phyloP scores from a whole-genome alignment of 2,329 filamentous ascomycete species.

The Aspergillus fructus region DNA sequence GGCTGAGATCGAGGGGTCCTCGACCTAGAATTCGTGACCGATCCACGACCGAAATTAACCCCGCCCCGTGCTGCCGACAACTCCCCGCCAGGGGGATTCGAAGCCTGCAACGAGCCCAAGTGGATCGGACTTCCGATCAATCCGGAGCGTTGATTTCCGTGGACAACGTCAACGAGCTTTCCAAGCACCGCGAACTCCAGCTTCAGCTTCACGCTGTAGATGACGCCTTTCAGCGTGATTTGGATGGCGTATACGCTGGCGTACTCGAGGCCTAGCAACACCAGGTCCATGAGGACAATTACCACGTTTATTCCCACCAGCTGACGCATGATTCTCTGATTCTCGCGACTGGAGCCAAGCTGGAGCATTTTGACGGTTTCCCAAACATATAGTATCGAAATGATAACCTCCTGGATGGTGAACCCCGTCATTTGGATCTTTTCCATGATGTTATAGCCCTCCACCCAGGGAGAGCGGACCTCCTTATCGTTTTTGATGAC shows the following conservation, averaged over 20 bases:
- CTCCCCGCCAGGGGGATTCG: constrained; percentile 7
- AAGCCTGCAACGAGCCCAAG: constrained; percentile 20
- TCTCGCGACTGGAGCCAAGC: constrained; percentile 27
- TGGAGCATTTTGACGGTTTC: constrained; percentile 52
- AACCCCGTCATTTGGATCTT: constrained; percentile 48
- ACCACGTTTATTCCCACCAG: constrained; percentile 47
- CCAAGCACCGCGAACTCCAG: constrained; percentile 58
- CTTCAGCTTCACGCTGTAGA: constrained; percentile 46
- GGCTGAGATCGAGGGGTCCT: constrained; percentile 4
- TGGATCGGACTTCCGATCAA: constrained; percentile 14
- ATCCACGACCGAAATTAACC: constrained; percentile 2
- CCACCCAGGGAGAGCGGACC: constrained; percentile 15
- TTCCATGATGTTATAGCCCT: constrained; percentile 47
- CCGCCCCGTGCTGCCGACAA: constrained; percentile 5
- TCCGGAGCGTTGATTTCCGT: constrained; percentile 25
- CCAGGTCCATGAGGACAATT: constrained; percentile 49
- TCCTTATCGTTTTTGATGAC: constrained; percentile 14
- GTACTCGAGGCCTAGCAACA: constrained; percentile 42
- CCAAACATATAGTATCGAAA: constrained; percentile 54
- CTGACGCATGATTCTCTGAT: constrained; percentile 42
- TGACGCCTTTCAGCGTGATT: constrained; percentile 41
- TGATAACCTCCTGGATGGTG: constrained; percentile 46
- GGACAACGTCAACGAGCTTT: constrained; percentile 42
- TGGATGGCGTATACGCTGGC: constrained; percentile 43
- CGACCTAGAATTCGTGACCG: constrained; percentile 3